Evolutionary conservation across 2,329 filamentous ascomycete species (phyloP).

Genomic region (Colletotrichum echinochloae): DNA sequence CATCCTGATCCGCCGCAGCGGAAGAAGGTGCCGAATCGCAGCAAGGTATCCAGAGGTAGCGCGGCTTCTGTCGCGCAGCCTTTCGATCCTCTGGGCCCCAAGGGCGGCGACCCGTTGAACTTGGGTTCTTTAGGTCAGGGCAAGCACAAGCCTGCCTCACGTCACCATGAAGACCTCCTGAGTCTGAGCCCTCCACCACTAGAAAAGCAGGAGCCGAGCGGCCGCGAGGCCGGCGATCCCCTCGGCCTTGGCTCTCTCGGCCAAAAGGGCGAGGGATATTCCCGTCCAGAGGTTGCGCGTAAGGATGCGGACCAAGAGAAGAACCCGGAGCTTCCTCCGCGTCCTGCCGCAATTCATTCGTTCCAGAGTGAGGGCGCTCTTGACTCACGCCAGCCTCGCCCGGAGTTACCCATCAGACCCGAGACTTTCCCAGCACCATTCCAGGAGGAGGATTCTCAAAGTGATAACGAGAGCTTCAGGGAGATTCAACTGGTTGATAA

Average conservation of each 20-base stretch:
- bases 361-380: conserved; percentile 33
- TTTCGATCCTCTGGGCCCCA: conserved; percentile 24
- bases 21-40: conserved; percentile 27
- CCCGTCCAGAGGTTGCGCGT: neutral
- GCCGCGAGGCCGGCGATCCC: conserved; percentile 1
- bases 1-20: conserved; percentile 33
- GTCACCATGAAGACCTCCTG: conserved; percentile 20
- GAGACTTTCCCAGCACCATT: conserved; percentile 25
- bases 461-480: conserved; percentile 52
- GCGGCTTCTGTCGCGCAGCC: conserved; percentile 6
- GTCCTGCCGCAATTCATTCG: conserved; percentile 18
- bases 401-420: conserved; percentile 24
- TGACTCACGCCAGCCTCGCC: conserved; percentile 14
- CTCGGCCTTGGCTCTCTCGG: conserved; percentile 14
- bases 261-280: neutral
- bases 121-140: neutral
- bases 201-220: neutral
- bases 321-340: conserved; percentile 1
- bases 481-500: conserved; percentile 55
- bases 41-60: conserved; percentile 22
- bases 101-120: conserved; percentile 22
- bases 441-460: conserved; percentile 22
- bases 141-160: conserved; percentile 16
- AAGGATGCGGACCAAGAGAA: conserved; percentile 2
- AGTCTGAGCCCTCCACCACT: conserved; percentile 7